A percentile compares a stretch with the other conserved stretches of the same genome.
These are phyloP conservation scores for Vitis cinerea DNA, from an alignment of 164 flowering plant species.

Conservation along the genomic window DNA sequence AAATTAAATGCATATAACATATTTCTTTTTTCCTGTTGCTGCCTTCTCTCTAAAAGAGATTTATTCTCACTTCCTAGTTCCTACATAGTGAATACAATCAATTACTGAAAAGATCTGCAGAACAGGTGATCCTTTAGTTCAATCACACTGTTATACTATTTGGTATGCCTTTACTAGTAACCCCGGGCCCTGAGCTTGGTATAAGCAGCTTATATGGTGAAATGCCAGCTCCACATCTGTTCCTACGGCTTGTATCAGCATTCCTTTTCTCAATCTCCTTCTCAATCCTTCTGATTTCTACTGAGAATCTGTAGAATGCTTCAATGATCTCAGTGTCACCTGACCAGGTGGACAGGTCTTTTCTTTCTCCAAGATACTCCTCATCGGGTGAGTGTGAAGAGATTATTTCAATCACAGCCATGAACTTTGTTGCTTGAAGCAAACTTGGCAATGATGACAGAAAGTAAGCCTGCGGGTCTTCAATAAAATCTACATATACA, in stretches of 20 bases:
- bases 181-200: constrained; percentile 90
- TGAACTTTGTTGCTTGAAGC: constrained; percentile 71
- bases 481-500: constrained; percentile 51
- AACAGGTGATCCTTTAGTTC: no score
- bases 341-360: constrained; percentile 73
- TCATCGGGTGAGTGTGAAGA: constrained; percentile 95
- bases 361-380: constrained; percentile 86
- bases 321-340: constrained; percentile 69
- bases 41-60: no score
- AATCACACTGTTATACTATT: constrained; percentile 68
- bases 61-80: no score
- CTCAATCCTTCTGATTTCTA: constrained; percentile 68
- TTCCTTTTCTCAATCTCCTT: constrained; percentile 78
- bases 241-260: constrained; percentile 46
- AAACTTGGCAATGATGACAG: constrained; percentile 65
- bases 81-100: no score
- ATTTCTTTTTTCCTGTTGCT: no score
- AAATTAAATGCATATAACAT: no score
- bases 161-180: constrained; percentile 90
- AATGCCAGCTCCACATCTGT: constrained; percentile 93
- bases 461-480: constrained; percentile 77
- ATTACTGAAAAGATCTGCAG: no score
- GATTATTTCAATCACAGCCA: constrained; percentile 89
- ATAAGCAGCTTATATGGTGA: constrained; percentile 82
- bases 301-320: constrained; percentile 67